These are phyloP conservation scores for Pichia scutulata DNA, from an alignment of 805 yeast species.

Conservation along the genomic window DNA sequence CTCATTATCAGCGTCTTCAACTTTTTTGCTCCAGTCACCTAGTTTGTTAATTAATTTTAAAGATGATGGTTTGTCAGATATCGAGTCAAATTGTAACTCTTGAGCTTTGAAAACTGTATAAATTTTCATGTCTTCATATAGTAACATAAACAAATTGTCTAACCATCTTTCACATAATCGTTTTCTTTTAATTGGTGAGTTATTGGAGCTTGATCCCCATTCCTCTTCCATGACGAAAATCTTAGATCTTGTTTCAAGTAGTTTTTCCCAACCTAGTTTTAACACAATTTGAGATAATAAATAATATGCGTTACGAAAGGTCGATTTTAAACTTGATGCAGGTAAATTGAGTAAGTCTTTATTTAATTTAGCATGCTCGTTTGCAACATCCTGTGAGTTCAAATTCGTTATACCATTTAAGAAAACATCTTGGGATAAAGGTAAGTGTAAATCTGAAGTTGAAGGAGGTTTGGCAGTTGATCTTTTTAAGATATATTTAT, in stretches of 20 bases:
- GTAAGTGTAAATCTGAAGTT: slow-evolving; percentile 56
- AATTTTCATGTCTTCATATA: slow-evolving; percentile 67
- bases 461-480: slow-evolving; percentile 23
- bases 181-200: slow-evolving; percentile 36
- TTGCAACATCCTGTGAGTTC: slow-evolving; percentile 55
- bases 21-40: slow-evolving; percentile 34
- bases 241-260: slow-evolving; percentile 50
- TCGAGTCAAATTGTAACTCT: slow-evolving; percentile 75
- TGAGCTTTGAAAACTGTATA: slow-evolving; percentile 95
- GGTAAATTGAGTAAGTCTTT: slow-evolving; percentile 44
- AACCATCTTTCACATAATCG: slow-evolving; percentile 69
- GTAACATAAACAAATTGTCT: slow-evolving; percentile 59
- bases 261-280: slow-evolving; percentile 64
- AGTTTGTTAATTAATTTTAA: slow-evolving; percentile 29
- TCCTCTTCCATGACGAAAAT: slow-evolving; percentile 67
- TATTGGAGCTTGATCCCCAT: slow-evolving; percentile 20
- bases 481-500: slow-evolving; percentile 54
- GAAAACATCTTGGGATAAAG: slow-evolving; percentile 68
- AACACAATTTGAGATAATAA: slow-evolving; percentile 59
- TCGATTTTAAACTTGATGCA: slow-evolving; percentile 57
- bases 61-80: slow-evolving; percentile 21
- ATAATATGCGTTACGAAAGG: slow-evolving; percentile 50
- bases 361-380: slow-evolving; percentile 56
- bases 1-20: slow-evolving; percentile 15
- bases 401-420: slow-evolving; percentile 61